A percentile compares a stretch with the other conserved stretches of the same genome.
phyloP scores from a whole-genome alignment of 1,284 basidiomycete species.

The Naganishia sp. region DNA sequence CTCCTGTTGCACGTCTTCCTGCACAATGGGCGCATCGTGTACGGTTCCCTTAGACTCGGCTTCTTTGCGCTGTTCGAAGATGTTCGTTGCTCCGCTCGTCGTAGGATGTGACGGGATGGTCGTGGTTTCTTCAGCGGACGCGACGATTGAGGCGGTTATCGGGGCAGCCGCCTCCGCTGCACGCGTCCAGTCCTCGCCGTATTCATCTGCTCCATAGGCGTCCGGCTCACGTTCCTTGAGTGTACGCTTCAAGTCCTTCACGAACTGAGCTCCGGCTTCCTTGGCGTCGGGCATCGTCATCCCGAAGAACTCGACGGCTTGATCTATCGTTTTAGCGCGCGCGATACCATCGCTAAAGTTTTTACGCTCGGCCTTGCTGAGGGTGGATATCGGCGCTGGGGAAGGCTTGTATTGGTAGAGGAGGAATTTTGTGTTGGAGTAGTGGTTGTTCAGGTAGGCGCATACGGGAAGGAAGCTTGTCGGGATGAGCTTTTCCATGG shows the following conservation, averaged over 20 bases:
- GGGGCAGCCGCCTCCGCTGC: constrained; percentile 8
- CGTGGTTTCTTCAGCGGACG: too few relatives aligned
- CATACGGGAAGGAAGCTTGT: constrained; percentile 71
- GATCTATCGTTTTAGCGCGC: constrained; percentile 30
- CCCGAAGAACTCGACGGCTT: constrained; percentile 35
- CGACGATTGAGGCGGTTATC: background rate
- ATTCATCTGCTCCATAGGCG: constrained; percentile 28
- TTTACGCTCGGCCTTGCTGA: constrained; percentile 64
- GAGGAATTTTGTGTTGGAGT: constrained; percentile 90
- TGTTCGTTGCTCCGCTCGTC: constrained; percentile 8
- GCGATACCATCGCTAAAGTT: constrained; percentile 37
- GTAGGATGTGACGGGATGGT: background rate
- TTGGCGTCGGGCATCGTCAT: constrained; percentile 36
- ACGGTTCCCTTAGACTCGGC: constrained; percentile 37
- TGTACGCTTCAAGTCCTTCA: constrained; percentile 39
- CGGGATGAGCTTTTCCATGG: constrained; percentile 72
- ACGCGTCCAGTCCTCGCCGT: constrained; percentile 22
- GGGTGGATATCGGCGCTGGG: constrained; percentile 57
- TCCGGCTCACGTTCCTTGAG: constrained; percentile 32
- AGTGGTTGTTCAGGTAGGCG: constrained; percentile 72
- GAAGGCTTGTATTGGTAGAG: constrained; percentile 70
- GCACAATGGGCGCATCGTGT: constrained; percentile 34
- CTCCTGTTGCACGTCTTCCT: constrained; percentile 32
- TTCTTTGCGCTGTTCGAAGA: constrained; percentile 38
- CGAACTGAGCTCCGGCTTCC: constrained; percentile 37